Conservation (phyloP, 306 rosid genomes). For the Quercus mongolica region DNA sequence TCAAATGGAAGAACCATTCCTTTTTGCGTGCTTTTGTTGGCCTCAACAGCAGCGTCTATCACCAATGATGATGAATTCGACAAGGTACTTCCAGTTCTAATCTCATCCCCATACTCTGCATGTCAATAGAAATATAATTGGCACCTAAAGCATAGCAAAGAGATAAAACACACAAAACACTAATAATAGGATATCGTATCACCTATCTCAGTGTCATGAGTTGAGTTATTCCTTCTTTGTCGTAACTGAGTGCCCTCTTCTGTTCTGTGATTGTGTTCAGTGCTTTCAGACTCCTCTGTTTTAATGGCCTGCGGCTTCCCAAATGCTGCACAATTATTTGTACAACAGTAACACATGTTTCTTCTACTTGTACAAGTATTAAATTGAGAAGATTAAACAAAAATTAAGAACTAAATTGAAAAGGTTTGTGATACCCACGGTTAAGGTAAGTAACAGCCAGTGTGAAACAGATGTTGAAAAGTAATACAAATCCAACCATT, state of each 20-base stretch:
- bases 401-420: not conserved
- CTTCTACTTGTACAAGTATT: not conserved
- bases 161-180: not conserved
- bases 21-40: constrained; percentile 22
- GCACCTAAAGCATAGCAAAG: not conserved
- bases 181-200: not conserved
- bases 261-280: constrained; percentile 4
- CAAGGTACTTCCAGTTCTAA: not conserved
- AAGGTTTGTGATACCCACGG: constrained; percentile 34
- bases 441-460: constrained; percentile 48
- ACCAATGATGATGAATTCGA: constrained; percentile 5
- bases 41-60: constrained; percentile 9
- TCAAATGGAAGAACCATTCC: constrained; percentile 88
- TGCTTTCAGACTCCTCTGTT: constrained; percentile 26
- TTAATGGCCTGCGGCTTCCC: constrained; percentile 37
- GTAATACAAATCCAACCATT: constrained; percentile 42
- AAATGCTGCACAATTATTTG: constrained; percentile 40
- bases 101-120: constrained; percentile 23
- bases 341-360: not conserved
- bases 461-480: constrained; percentile 44
- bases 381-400: not conserved
- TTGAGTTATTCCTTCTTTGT: constrained; percentile 2
- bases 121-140: not conserved
- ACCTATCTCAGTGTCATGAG: constrained; percentile 8
- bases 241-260: constrained; percentile 12